Base-by-base conservation (phyloP, 345 rosid species). In the Balakata baccata region DNA sequence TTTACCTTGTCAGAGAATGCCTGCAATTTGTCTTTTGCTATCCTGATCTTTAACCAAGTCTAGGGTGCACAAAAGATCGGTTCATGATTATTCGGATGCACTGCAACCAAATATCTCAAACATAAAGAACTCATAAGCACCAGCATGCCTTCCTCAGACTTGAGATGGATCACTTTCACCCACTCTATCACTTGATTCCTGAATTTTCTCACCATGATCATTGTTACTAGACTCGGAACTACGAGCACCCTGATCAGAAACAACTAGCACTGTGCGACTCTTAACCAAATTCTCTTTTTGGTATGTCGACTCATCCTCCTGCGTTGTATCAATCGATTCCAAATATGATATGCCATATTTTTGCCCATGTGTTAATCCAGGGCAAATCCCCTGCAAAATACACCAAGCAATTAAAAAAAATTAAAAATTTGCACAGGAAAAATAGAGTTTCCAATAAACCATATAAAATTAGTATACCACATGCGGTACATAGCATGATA, bases 281-380 rank as follows among this genome's bases (percentile, higher is more conserved):
- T 71, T 61, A 65, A 43, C 76, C 34, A 43, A 53, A 23, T 61
- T 68, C 76, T 77, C 73, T 39, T 60, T 53, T 56, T 37, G 77
- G 43, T 47, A 61, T 7, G 49, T 41, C 51, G 74, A 53, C 18
- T 41, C 64, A 25, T 70, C 75, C 64, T 74, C 78, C 59, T 9
- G 58, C 3, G 38, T 12, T 12, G 49, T 17, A 66, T 85, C 77
- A 52, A 79, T 72, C 49, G 89, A 72, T 56, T 84, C 68, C 54
- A 64, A 22, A 75, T 90, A 87, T n/a, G 82, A 83, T 69, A 95
- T 81, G 58, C 98, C 90, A 64, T 89, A 92, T 77, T 83, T 92
- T 76, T 90, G 97, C 50, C 87, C 97, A 70, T 95, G 93, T 25
- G 90, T 82, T 76, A 89, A 85, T 74, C 98, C 89, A 41, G 92